A percentile compares a stretch with the other conserved stretches of the same genome.
phyloP scores from a whole-genome alignment of 192 early-diverging fungal genomes.

The Paraglomus brasilianum region DNA sequence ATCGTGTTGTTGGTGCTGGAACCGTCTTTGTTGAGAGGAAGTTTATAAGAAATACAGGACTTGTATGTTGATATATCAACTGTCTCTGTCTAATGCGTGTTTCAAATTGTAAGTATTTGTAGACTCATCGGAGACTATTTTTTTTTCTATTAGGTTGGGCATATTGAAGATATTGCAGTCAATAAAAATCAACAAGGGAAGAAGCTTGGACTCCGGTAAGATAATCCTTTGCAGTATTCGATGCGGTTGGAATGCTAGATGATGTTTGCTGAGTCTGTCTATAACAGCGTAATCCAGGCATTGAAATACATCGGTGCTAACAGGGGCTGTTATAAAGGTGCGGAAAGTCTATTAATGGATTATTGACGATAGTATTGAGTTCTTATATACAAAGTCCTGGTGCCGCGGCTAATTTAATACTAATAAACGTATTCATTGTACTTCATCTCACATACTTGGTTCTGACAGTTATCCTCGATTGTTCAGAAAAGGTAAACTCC shows the following conservation, averaged over 20 bases:
- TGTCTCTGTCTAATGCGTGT: not conserved
- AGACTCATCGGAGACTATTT: not conserved
- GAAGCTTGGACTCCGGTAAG: conserved; percentile 52
- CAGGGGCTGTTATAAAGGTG: conserved; percentile 82
- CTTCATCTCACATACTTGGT: not conserved
- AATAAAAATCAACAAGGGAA: conserved; percentile 59
- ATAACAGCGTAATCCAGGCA: conserved; percentile 66
- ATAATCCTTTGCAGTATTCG: conserved; percentile 38
- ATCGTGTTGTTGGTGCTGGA: conserved; percentile 72
- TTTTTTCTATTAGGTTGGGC: conserved; percentile 56
- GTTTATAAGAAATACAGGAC: conserved; percentile 75
- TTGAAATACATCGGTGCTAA: conserved; percentile 78
- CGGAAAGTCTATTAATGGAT: not conserved
- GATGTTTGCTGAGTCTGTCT: not conserved
- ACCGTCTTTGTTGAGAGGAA: conserved; percentile 84
- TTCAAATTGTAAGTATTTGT: not conserved
- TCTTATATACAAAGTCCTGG: not conserved
- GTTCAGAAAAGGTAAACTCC: conserved; percentile 54
- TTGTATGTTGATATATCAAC: conserved; percentile 48
- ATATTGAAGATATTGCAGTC: conserved; percentile 78
- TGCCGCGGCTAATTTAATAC: not conserved
- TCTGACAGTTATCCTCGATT: conserved; percentile 52
- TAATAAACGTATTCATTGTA: too few relatives aligned
- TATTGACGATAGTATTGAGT: too few relatives aligned
- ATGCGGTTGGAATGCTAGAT: not conserved